Percentiles rank a stretch among this genome's conserved stretches.
Evolutionary conservation across 2,329 filamentous ascomycete species (phyloP).

Genomic region (Penicillium sp.): DNA sequence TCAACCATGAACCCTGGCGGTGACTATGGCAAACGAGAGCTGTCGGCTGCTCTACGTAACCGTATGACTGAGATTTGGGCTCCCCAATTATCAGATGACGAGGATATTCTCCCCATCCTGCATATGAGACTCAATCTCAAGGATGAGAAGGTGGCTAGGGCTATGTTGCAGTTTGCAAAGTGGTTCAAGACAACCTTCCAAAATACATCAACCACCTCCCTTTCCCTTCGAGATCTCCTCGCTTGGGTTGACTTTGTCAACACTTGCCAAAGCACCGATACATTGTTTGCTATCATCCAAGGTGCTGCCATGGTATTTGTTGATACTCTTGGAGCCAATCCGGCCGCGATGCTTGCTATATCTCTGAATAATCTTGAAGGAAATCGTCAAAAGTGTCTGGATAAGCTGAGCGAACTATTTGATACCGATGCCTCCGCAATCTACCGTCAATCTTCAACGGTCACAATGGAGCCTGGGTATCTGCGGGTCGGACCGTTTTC

Average conservation of each 20-base stretch:
- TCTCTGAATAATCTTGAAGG: slow-evolving; percentile 69
- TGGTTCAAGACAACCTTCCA: slow-evolving; percentile 89
- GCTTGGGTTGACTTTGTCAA: slow-evolving; percentile 96
- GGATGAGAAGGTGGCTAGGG: slow-evolving; percentile 62
- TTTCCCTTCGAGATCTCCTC: slow-evolving; percentile 90
- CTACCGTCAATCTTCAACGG: slow-evolving; percentile 66
- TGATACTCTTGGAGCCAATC: slow-evolving; percentile 92
- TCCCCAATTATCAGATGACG: slow-evolving; percentile 78
- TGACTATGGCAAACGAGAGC: slow-evolving; percentile 96
- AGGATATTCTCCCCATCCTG: slow-evolving; percentile 88
- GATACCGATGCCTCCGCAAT: slow-evolving; percentile 64
- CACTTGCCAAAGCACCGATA: slow-evolving; percentile 56
- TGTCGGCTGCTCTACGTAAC: slow-evolving; percentile 92
- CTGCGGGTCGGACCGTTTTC: slow-evolving; percentile 77
- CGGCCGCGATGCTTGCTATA: slow-evolving; percentile 80
- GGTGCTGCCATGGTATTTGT: slow-evolving; percentile 95
- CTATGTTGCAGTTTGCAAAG: slow-evolving; percentile 83
- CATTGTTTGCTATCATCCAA: slow-evolving; percentile 66
- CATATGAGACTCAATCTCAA: slow-evolving; percentile 68
- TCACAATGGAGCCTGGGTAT: slow-evolving; percentile 58
- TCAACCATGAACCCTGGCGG: slow-evolving; percentile 99
- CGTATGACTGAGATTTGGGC: slow-evolving; percentile 99
- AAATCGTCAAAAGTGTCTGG: slow-evolving; percentile 74
- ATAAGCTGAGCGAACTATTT: slow-evolving; percentile 71
- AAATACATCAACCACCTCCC: slow-evolving; percentile 72